Percentiles rank a stretch among this genome's conserved stretches.
Evolutionary conservation across 2,329 filamentous ascomycete genomes (phyloP).

Genomic region (Fusarium sp.): DNA sequence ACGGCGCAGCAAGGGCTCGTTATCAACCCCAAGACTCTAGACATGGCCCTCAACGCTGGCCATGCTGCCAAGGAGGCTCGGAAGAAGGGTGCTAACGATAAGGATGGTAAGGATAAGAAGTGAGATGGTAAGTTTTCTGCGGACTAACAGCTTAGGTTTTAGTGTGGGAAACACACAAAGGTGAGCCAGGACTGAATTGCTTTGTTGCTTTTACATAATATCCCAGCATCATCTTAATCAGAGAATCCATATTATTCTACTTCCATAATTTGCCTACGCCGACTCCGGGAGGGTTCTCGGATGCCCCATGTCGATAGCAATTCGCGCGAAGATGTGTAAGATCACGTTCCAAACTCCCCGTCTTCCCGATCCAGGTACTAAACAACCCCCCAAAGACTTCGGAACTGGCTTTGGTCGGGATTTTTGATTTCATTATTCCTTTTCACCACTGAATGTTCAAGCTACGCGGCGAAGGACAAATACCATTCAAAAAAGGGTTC

Average conservation of each 20-base stretch:
- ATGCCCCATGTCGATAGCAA: not conserved
- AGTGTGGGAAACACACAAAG: not conserved
- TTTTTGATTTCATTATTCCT: not conserved
- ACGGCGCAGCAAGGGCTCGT: not conserved
- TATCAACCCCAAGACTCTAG: not conserved
- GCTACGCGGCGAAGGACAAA: no score
- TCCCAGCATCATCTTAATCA: not conserved
- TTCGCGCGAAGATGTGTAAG: not conserved
- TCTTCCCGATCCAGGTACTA: not conserved
- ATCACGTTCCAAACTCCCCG: not conserved
- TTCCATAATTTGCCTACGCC: not conserved
- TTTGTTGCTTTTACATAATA: not conserved
- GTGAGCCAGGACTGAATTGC: not conserved
- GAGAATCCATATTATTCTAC: not conserved
- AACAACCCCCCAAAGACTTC: not conserved
- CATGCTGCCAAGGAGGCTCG: not conserved
- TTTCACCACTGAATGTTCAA: not conserved
- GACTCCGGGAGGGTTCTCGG: not conserved
- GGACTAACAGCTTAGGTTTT: not conserved
- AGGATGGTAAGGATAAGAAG: not conserved
- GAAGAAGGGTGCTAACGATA: not conserved
- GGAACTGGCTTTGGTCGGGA: not conserved
- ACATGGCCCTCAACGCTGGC: not conserved
- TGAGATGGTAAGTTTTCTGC: not conserved
- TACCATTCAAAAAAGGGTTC: no score